phyloP scores from a whole-genome alignment of 257 asterid species.

The Nicotiana benthamiana region DNA sequence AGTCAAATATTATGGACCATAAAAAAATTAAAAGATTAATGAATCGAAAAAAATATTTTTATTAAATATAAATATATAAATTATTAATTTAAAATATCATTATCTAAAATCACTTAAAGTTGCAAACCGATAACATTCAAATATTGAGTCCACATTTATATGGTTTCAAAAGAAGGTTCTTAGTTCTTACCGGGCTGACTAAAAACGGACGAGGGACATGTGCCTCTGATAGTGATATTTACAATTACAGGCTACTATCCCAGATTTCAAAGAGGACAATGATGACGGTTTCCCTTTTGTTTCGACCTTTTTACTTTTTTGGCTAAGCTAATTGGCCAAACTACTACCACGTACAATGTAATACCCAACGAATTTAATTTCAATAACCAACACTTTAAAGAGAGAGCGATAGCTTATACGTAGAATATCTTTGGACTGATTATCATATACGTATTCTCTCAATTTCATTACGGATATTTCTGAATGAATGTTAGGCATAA shows the following conservation, averaged over 20 bases:
- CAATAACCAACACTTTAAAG: neutral
- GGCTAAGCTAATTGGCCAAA: neutral
- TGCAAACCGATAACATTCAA: no score
- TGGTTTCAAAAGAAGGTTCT: neutral
- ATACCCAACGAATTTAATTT: neutral
- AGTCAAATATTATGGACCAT: no score
- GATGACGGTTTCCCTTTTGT: neutral
- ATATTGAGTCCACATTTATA: no score
- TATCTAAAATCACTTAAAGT: no score
- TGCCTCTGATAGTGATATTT: conserved; percentile 15
- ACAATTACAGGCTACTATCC: neutral
- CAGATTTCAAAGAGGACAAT: neutral
- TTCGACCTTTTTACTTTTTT: neutral
- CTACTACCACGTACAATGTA: neutral
- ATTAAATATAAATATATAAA: no score
- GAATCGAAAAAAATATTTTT: no score
- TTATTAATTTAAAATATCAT: no score
- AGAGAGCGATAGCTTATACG: neutral
- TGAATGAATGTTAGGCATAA: no score
- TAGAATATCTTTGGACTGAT: neutral
- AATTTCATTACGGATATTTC: neutral
- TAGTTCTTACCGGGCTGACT: neutral
- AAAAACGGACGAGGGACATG: conserved; percentile 9
- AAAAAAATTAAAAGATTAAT: no score
- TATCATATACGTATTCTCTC: neutral